Evolutionary conservation across 192 early-diverging fungal species (phyloP).

Genomic region (Dissophora globulifera): DNA sequence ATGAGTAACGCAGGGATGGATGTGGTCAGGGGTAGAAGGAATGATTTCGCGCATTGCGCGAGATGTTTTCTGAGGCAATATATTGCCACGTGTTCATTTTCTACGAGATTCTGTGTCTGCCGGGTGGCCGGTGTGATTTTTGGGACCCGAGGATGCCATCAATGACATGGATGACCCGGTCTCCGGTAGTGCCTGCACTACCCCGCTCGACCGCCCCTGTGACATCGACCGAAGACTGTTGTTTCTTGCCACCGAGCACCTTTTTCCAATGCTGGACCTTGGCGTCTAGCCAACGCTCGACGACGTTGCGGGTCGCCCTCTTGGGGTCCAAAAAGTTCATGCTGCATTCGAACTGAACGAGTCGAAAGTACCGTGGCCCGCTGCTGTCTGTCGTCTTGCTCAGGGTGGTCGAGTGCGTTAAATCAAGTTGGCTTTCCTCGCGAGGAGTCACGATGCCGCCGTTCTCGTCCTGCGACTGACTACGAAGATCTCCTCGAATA

Average conservation of each 20-base stretch:
- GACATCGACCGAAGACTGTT: not conserved
- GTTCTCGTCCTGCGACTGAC: not conserved
- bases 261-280: constrained; percentile 49
- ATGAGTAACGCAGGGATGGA: too few relatives aligned
- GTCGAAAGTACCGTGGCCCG: constrained; percentile 26
- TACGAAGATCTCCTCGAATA: constrained; percentile 6
- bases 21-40: too few relatives aligned
- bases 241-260: constrained; percentile 17
- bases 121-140: too few relatives aligned
- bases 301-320: constrained; percentile 37
- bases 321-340: constrained; percentile 54
- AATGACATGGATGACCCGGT: constrained; percentile 11
- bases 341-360: constrained; percentile 39
- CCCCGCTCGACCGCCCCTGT: not conserved
- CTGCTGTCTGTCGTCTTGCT: not conserved
- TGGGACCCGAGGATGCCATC: constrained; percentile 22
- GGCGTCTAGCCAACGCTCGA: constrained; percentile 46
- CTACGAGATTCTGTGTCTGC: too few relatives aligned
- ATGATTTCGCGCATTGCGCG: too few relatives aligned
- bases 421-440: too few relatives aligned
- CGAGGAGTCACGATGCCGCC: not conserved
- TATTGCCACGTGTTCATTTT: too few relatives aligned
- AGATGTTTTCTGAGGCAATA: too few relatives aligned
- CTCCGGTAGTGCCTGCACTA: not conserved
- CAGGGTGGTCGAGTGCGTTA: not conserved